Percentiles rank a stretch among this genome's conserved stretches.
Conservation (phyloP, 1,139 yeast genomes). For the Saccharomyces hybrid region DNA sequence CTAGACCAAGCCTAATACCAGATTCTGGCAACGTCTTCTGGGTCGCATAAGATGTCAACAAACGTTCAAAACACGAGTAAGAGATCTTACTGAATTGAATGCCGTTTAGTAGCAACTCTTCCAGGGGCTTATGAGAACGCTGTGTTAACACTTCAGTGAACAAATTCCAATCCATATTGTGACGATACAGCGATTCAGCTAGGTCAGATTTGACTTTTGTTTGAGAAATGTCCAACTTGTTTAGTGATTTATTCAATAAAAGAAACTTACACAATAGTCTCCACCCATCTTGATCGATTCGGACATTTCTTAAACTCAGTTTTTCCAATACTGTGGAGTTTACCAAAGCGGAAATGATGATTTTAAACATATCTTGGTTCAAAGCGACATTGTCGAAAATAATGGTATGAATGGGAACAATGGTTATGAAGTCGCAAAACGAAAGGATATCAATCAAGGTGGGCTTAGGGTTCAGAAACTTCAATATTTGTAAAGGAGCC, state of each 20-base stretch:
- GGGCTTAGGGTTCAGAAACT: slow-evolving; percentile 81
- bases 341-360: slow-evolving; percentile 55
- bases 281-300: slow-evolving; percentile 71
- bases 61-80: slow-evolving; percentile 37
- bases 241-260: slow-evolving; percentile 46
- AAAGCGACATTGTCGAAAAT: slow-evolving; percentile 78
- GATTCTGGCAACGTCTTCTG: slow-evolving; percentile 23
- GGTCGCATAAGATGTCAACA: slow-evolving; percentile 36
- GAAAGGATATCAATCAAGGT: slow-evolving; percentile 83
- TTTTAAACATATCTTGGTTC: slow-evolving; percentile 70
- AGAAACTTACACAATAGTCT: slow-evolving; percentile 63
- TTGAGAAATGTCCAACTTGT: slow-evolving; percentile 70
- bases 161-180: slow-evolving; percentile 69
- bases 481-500: slow-evolving; percentile 67
- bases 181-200: slow-evolving; percentile 45
- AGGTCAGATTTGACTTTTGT: slow-evolving; percentile 52
- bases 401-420: slow-evolving; percentile 71
- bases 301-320: slow-evolving; percentile 68
- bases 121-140: slow-evolving; percentile 51
- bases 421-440: slow-evolving; percentile 77
- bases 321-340: slow-evolving; percentile 55
- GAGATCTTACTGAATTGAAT: slow-evolving; percentile 44
- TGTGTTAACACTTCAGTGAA: slow-evolving; percentile 50
- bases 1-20: slow-evolving; percentile 4
- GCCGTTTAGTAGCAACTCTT: slow-evolving; percentile 76